Evolutionary conservation across 441 rosid genomes (phyloP).

Genomic region (Gossypium gossypioides): DNA sequence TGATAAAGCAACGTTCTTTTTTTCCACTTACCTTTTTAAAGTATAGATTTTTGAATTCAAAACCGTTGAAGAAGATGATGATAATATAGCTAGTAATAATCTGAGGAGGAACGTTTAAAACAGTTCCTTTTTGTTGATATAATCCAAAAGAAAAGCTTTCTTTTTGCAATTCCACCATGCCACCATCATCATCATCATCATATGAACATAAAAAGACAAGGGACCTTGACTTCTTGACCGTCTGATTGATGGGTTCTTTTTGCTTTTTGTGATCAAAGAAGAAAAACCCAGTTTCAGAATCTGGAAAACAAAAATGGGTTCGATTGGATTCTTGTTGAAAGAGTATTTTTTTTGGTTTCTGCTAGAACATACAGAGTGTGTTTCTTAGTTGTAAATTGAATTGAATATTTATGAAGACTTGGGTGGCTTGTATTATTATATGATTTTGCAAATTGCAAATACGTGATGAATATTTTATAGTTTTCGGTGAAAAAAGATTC

Average conservation of each 20-base stretch:
- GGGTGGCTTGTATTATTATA: background rate
- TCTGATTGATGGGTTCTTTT: conserved; percentile 12
- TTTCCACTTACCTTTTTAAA: conserved; percentile 32
- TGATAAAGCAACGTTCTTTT: conserved; percentile 41
- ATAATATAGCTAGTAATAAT: background rate
- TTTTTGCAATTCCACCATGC: conserved; percentile 11
- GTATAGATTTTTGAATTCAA: conserved; percentile 30
- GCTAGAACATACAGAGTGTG: background rate
- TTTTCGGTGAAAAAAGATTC: background rate
- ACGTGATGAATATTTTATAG: conserved; percentile 12
- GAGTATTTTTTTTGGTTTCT: background rate
- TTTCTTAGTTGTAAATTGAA: conserved; percentile 15
- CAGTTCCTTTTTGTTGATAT: conserved; percentile 25
- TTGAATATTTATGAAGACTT: conserved; percentile 13
- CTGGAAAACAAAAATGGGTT: background rate
- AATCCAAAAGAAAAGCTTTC: background rate
- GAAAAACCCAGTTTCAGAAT: conserved; percentile 17
- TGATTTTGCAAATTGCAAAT: background rate
- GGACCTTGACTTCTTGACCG: conserved; percentile 7
- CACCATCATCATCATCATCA: background rate
- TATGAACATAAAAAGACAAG: background rate
- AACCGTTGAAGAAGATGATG: conserved; percentile 17
- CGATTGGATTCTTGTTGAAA: background rate
- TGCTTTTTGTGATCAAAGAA: conserved; percentile 9
- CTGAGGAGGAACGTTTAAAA: conserved; percentile 22